A percentile compares a stretch with the other conserved stretches of the same genome.
Conservation (phyloP, 2,329 filamentous ascomycete species). For the Fusarium euwallaceae region DNA sequence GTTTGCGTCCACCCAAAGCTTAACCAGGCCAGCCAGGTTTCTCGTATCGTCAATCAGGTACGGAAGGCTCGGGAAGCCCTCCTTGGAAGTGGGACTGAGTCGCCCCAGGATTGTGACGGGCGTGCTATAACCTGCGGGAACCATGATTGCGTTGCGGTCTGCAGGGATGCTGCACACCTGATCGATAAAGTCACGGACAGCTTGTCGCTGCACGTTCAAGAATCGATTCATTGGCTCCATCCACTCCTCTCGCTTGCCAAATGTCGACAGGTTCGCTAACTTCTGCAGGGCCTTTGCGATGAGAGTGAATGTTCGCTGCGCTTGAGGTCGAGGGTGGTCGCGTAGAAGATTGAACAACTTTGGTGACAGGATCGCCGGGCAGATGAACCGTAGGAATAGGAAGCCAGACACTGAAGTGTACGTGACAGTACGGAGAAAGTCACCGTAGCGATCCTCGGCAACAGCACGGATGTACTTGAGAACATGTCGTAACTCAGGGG, state of each 20-base stretch:
- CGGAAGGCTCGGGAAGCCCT: conserved; percentile 93
- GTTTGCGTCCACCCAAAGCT: conserved; percentile 78
- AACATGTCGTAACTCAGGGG: conserved; percentile 84
- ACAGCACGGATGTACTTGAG: conserved; percentile 93
- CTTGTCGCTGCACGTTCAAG: conserved; percentile 78
- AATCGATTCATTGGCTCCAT: conserved; percentile 99
- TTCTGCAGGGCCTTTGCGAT: conserved; percentile 94
- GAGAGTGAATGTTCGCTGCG: conserved; percentile 89
- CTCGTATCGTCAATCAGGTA: conserved; percentile 92
- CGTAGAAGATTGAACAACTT: conserved; percentile 88
- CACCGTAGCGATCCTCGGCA: conserved; percentile 93
- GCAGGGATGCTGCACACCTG: conserved; percentile 85
- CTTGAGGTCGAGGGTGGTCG: conserved; percentile 85
- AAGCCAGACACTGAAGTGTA: conserved; percentile 98
- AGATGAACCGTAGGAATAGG: conserved; percentile 94
- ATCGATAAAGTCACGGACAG: conserved; percentile 91
- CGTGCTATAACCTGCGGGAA: conserved; percentile 90
- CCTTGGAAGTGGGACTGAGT: conserved; percentile 82
- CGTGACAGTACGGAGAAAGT: conserved; percentile 88
- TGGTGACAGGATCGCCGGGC: conserved; percentile 94
- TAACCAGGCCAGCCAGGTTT: conserved; percentile 86
- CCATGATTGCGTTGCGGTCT: conserved; percentile 72
- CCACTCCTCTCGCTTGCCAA: conserved; percentile 96
- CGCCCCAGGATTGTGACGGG: conserved; percentile 90
- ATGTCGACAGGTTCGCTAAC: conserved; percentile 89